Evolutionary conservation across 768 basidiomycete species (phyloP), one percentile per base, ranked within the genome.

Genomic region (Clitopilus passeckerianus): DNA sequence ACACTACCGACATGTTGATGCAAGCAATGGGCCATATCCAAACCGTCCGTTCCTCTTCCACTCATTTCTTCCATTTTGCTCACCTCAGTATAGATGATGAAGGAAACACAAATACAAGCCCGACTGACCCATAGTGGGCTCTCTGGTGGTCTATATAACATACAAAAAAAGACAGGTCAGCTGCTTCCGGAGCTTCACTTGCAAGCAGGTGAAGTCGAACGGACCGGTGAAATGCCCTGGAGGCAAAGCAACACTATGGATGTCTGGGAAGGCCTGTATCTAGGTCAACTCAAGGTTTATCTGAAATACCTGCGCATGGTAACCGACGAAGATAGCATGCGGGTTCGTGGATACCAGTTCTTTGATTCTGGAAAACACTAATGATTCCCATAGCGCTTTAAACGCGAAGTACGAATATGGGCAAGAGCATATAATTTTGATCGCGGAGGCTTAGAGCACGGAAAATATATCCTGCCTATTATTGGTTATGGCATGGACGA

Each of bases 401-500:
- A 72, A 57, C 68, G 82, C 18, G 84, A 86, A 66, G 80, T 79
- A 6, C 74, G 77, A 15, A 81, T 85, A 27, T 85, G 84, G 84
- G 72, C 74, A 30, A 72, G 76, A 37, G 72, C 85, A 22, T 85
- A 83, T 83, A 75, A 77, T 57, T 68, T 68, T 12, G 84, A 85
- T 59, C 74, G 71, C 41, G 84, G 84, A 18, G 71, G 46, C 2
- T 23, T 50, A 10, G 18, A 50, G 20, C 46, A 50, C 46, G 46
- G 46, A 18, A 50, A 69, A 44, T 75, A 83, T 56, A 80, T 84
- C 52, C 73, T 86, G 1, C 84, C 84, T 0, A 83, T 86, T 58
- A 85, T 82, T 61, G 84, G 84, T 0, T 83, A 80, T 62, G 80
- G 80, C 58, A 79, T 79, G 60, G 73, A 72, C n/a, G 82, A 84